Conservation (phyloP, 306 rosid species). For the Ormosia semicastrata region DNA sequence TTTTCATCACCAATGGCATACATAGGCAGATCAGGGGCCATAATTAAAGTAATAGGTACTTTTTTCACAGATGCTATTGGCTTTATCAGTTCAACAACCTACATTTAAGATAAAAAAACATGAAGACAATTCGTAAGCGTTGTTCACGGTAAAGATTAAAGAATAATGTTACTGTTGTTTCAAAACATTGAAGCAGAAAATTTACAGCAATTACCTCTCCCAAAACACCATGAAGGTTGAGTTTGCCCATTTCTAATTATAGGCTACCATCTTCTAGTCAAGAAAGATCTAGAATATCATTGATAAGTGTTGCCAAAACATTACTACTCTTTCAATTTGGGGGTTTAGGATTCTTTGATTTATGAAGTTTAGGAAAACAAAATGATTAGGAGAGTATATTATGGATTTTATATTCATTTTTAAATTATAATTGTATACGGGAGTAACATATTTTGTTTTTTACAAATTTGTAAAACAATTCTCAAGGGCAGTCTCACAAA, state of each 20-base stretch:
- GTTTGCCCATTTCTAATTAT: slow-evolving; percentile 61
- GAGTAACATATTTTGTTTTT: too few species aligned
- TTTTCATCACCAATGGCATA: slow-evolving; percentile 80
- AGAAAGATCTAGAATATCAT: slow-evolving; percentile 92
- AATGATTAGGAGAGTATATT: too few species aligned
- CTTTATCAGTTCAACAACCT: slow-evolving; percentile 69
- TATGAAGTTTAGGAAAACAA: too few species aligned
- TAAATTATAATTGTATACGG: too few species aligned
- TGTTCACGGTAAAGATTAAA: not conserved
- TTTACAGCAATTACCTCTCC: slow-evolving; percentile 52
- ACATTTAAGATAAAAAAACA: slow-evolving; percentile 23
- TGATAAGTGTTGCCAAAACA: slow-evolving; percentile 73
- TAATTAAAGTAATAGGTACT: slow-evolving; percentile 62
- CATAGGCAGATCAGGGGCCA: slow-evolving; percentile 76
- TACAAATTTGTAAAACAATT: too few species aligned
- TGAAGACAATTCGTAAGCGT: not conserved
- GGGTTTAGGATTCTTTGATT: too few species aligned
- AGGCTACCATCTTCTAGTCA: slow-evolving; percentile 94
- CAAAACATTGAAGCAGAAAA: slow-evolving; percentile 13
- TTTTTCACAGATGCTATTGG: slow-evolving; percentile 88
- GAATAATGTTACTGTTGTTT: not conserved
- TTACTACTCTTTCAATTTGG: slow-evolving; percentile 90
- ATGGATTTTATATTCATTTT: too few species aligned
- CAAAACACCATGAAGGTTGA: slow-evolving; percentile 78
- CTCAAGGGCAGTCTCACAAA: too few species aligned